Base-by-base conservation (phyloP, 129 eudicot species). In the Apium graveolens region DNA sequence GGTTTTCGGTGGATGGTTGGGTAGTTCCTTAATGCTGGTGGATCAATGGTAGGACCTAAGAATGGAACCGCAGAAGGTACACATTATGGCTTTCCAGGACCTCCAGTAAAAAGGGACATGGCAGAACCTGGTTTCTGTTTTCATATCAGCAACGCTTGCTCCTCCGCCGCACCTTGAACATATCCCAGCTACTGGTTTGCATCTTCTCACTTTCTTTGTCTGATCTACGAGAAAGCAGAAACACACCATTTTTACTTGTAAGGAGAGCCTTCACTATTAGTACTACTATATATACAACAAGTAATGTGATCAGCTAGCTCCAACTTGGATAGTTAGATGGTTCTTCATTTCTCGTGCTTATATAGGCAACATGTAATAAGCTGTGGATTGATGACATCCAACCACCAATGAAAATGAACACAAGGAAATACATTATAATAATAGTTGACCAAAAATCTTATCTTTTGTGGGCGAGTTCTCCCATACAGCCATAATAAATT, bases 91-190 rank as follows among this genome's bases (percentile, higher is more conserved):
- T 62, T 85, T 87, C 98, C 97, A 93, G 16, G 84, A 78, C 80
- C 86, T 88, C 88, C 89, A 86, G 62, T 91, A 88, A 66, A 93
- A 82, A 3, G 98, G 98, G 26, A 93, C 88, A 32, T 77, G 83
- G 79, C 98, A 93, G 78, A 93, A 93, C 79, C 98, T 85, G 0
- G 98, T 93, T 24, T 86, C 81, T 5, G 92, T 90, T 78, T 82
- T 86, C 92, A 93, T 93, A 43, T 90, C 96, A 1, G 98, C 98
- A 26, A 93, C 95, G 39, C 85, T 85, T 0, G 98, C 98, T 8
- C 94, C 97, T n/a, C 90, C 84, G 51, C 88, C 88, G 79, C 98
- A 93, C 84, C 92, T 82, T 27, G 98, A 93, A 81, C 98, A 93
- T 26, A 78, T 74, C 63, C 94, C 97, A 74, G 98, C 97, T 24